Base-by-base conservation (phyloP, 75 land plant genomes). In the Cunninghamia lanceolata region DNA sequence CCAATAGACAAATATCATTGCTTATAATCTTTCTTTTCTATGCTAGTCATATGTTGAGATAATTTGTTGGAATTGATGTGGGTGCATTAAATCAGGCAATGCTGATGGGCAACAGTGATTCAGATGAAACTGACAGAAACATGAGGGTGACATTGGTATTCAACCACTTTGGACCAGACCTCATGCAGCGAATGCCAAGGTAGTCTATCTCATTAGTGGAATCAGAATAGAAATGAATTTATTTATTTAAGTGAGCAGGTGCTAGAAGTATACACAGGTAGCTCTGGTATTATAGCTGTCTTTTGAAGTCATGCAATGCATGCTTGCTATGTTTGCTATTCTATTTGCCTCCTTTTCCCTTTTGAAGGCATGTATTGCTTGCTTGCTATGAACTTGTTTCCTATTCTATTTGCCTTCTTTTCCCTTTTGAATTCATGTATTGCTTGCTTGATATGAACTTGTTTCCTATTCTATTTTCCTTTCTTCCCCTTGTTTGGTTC, bases 131-230 rank as follows among this genome's bases (percentile, higher is more conserved):
- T 30, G 97, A 94, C 88, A 90, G 70, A 81, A 83, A 75, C 83
- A 95, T 96, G 98, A 86, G 76, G 86, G 96, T 95, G 9, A 95
- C 95, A 4, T 90, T 96, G 15, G 91, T 83, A 7, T 96, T 89
- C 87, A 96, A 96, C 92, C 92, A 90, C 66, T 95, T 96, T 84
- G 96, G 96, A 25, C 93, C 94, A 21, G 85, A 91, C 19, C 87
- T 92, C 76, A 85, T 89, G 73, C 96, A 96, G 83, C 85, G 95
- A 25, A 88, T 94, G 95, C 98, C 98, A 35, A 91, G 98, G 96
- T 89, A 32, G 42, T 25, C 32, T 25, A 70, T 85, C 9, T 1
- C 7, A 14, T 34, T 53, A 42, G 21, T 42, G 14, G 53, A 50
- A 8, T 0, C 32, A 43, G 53, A 50, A 50, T 50, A 50, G 14